Evolutionary conservation across 352 stramenopile genomes (phyloP).

Genomic region (Phytopythium sindhum): DNA sequence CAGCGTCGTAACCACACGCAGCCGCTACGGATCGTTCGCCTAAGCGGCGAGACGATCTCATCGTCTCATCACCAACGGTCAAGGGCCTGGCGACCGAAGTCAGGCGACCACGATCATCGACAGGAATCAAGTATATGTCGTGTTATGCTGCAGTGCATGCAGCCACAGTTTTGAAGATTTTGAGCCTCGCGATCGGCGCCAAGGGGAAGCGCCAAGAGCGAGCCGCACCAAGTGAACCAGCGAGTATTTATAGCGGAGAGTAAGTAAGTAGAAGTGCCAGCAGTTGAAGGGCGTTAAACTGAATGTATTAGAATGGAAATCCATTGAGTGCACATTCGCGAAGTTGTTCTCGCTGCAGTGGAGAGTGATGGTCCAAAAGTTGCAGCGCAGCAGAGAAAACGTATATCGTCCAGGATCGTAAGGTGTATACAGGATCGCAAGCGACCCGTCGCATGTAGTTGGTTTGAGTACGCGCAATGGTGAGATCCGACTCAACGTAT

Average conservation of each 20-base stretch:
- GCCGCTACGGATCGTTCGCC: constrained; percentile 6
- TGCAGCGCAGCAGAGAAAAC: neutral
- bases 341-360: neutral
- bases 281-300: neutral
- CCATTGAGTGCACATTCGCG: neutral
- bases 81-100: neutral
- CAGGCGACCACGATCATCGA: neutral
- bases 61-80: no score
- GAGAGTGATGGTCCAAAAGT: neutral
- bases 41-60: neutral
- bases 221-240: neutral
- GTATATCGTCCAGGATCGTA: neutral
- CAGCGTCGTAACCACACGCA: constrained; percentile 12
- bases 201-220: neutral
- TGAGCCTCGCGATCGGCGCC: neutral
- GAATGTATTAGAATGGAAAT: neutral
- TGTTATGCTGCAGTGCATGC: neutral
- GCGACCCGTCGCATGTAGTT: neutral
- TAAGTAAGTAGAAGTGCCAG: neutral
- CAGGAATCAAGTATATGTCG: neutral
- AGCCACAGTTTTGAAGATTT: constrained; percentile 1
- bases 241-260: neutral
- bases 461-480: neutral
- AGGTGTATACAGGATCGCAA: neutral
- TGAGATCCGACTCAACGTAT: neutral